Evolutionary conservation across 1,284 basidiomycete genomes (phyloP), one percentile per base, ranked within the genome.

Genomic region (Fomitopsis schrenkii): DNA sequence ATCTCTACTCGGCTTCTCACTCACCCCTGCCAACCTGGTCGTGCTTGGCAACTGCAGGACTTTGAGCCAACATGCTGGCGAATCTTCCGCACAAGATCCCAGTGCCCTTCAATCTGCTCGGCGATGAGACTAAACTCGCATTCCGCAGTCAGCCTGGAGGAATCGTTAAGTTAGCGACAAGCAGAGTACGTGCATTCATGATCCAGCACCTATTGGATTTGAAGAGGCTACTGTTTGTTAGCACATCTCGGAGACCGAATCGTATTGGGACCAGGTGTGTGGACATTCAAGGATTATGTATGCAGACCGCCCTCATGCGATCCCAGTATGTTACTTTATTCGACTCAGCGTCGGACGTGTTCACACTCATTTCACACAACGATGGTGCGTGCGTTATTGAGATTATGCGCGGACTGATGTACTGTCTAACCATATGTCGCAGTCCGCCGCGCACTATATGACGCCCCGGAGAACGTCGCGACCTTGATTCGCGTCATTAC

Each of bases 341-440:
- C 73, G 93, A 93, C 76, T 90, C 91, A 7, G 82, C 92, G 0
- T 90, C 92, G 0, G 95, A 97, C 71, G 93, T 95, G 19, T 93
- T 92, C 76, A 90, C 92, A 30, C 82, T 97, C 61, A 89, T 97
- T 65, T 87, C 91, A 6, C 85, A 90, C 0, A 87, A 93, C 68
- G 94, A 96, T 70, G 84, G 94, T 95, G 77, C 65, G 90, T 54
- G 40, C 28, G 41, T 38, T 55, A 6, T 40, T 8, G n/a, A 28
- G 12, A 7, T 5, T 36, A 50, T 8, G 35, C 33, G 14, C 9
- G 35, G 53, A n/a, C 26, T 55, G 15, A 46, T 62, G 28, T 41
- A 28, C 19, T 53, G 30, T 9, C 35, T 17, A 40, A 40, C 38
- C 38, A 40, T 10, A 40, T 57, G 58, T 41, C 48, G 2, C 66